Percentiles rank a stretch among this genome's conserved stretches.
Conservation (phyloP, 2,329 filamentous ascomycete genomes). For the Pseudopithomyces chartarum region DNA sequence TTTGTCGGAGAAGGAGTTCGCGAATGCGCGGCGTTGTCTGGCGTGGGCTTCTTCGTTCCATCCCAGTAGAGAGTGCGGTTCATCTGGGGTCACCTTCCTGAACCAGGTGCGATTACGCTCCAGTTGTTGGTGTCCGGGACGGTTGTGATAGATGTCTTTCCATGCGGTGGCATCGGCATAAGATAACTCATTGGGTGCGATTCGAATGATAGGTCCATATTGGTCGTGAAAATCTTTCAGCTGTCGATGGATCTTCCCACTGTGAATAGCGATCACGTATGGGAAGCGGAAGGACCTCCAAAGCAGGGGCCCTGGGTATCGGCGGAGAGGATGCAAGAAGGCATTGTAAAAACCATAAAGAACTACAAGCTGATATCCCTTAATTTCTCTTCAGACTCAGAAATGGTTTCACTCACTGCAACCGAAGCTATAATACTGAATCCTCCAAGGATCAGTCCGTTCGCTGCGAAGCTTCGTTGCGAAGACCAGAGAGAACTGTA, state of each 20-base stretch:
- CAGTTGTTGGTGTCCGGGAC: constrained; percentile 29
- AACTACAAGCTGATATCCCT: constrained; percentile 10
- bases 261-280: constrained; percentile 31
- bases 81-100: constrained; percentile 29
- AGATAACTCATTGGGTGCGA: constrained; percentile 36
- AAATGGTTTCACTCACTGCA: neutral
- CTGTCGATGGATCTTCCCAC: constrained; percentile 29
- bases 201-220: constrained; percentile 34
- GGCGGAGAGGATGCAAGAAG: constrained; percentile 30
- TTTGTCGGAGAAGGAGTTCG: constrained; percentile 34
- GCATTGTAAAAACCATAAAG: constrained; percentile 31
- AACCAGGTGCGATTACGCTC: constrained; percentile 30
- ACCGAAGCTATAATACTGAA: neutral
- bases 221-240: constrained; percentile 28
- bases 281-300: constrained; percentile 34
- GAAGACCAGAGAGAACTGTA: neutral
- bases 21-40: constrained; percentile 29
- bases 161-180: constrained; percentile 31
- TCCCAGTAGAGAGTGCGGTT: constrained; percentile 31
- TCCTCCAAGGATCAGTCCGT: neutral
- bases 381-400: neutral
- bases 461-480: neutral
- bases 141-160: constrained; percentile 35
- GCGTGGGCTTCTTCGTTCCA: constrained; percentile 30
- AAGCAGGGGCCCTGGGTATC: constrained; percentile 34